Evolutionary conservation across 305 asterid species (phyloP), one percentile per base, ranked within the genome.

Genomic region (Fraxinus floribunda): DNA sequence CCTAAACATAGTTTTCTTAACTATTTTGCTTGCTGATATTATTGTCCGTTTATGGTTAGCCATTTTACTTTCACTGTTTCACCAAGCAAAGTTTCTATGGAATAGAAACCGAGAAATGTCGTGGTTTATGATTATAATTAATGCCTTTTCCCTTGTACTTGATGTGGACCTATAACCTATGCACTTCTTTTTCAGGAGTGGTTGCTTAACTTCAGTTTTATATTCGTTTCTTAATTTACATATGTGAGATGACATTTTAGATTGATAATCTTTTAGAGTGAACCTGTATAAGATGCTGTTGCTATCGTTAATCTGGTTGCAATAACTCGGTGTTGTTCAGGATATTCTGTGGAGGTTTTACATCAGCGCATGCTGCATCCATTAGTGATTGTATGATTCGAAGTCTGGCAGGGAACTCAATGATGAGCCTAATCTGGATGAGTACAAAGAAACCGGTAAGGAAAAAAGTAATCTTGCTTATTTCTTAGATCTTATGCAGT

Each of bases 311-410:
- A n/a, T 39, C 74, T 78, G 77, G 55, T 81, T 72, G 32, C 81
- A 77, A 68, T 78, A 60, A 79, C 64, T 49, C 86, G 55, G 70
- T 83, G 77, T 86, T 60, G 13, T 86, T 88, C 93, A 93, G 98
- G 91, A 85, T 79, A 89, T 81, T 36, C 62, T 36, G 57, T 22
- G 49, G 87, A 83, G 93, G 89, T 29, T 92, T 94, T 86, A 87
- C 98, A 79, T 86, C 93, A 34, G 57, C 92, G 80, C 98, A 94
- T 80, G 89, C 88, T 83, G 94, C 95, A 82, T 90, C 99, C 64
- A 44, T 90, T 75, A 88, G 97, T 88, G 94, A 93, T 36, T 89
- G 41, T 86, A 78, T 64, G 22, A 84, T 82, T 81, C 76, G 73
- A 80, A 83, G 75, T 81, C 76, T 81, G 85, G 73, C 80, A 83